These are phyloP conservation scores for Salix brachista DNA, from an alignment of 345 rosid genomes.

Conservation along the genomic window DNA sequence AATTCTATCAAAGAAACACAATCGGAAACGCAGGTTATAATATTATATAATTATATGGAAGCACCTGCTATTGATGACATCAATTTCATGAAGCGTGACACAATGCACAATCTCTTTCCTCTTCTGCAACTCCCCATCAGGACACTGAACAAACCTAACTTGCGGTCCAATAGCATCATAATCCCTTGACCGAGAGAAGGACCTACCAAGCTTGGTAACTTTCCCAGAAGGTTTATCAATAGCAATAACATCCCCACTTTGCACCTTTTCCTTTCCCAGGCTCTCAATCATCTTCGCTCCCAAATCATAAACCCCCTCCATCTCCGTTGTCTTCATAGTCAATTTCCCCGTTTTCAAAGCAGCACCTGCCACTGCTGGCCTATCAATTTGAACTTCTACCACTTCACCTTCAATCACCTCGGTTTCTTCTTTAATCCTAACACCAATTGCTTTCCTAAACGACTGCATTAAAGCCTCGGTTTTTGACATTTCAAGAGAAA, in stretches of 20 bases:
- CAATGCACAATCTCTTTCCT: constrained; percentile 95
- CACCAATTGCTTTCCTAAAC: constrained; percentile 80
- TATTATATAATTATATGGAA: not conserved
- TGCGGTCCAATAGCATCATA: constrained; percentile 96
- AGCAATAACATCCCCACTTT: constrained; percentile 90
- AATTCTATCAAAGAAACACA: not conserved
- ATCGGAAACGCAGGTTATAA: not conserved
- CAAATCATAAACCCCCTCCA: constrained; percentile 87
- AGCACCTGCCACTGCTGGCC: constrained; percentile 71
- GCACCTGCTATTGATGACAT: constrained; percentile 97
- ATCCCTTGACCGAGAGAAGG: constrained; percentile 84
- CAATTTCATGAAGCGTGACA: constrained; percentile 92
- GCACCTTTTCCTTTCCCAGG: constrained; percentile 82
- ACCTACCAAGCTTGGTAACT: constrained; percentile 87
- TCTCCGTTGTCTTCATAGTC: constrained; percentile 91
- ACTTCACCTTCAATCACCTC: constrained; percentile 94
- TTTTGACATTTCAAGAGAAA: constrained; percentile 90
- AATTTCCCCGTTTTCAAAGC: constrained; percentile 89
- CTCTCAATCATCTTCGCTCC: constrained; percentile 94
- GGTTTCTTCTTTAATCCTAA: constrained; percentile 84
- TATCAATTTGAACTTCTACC: constrained; percentile 80
- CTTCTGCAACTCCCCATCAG: constrained; percentile 95
- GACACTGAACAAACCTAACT: constrained; percentile 94
- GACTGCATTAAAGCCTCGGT: constrained; percentile 90
- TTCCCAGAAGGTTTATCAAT: constrained; percentile 88